Evolutionary conservation across 345 rosid genomes (phyloP), one percentile per base, ranked within the genome.

Genomic region (Aquilaria yunnanensis): DNA sequence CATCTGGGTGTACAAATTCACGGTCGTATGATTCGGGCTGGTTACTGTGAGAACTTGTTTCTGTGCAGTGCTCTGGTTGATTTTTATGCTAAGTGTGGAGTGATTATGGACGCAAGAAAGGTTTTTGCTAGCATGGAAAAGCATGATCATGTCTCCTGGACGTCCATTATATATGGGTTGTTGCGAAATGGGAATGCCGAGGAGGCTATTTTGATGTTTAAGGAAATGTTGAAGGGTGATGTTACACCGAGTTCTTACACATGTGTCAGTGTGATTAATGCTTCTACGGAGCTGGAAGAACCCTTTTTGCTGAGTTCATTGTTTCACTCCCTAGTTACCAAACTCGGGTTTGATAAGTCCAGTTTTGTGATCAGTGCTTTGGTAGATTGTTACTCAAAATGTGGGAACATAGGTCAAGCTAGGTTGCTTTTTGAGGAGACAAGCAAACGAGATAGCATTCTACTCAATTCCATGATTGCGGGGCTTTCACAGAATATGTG

Each of bases 91-190:
- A 65, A 69, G 56, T 69, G 71, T 59, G 63, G 60, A 51, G 63
- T 60, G 8, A 32, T 57, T 14, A 2, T 14, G 59, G 61, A 57
- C 47, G 68, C 68, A 11, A 62, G 63, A 60, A 61, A 37, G 32
- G 56, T 66, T 1, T 74, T 70, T 54, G 62, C 58, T 54, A 60
- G 68, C n/a, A 66, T 74, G 62, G 7, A 30, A 54, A 58, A 7
- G 37, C 74, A 62, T 47, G 78, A 74, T 49, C 61, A 61, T 56
- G 74, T 74, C 2, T 65, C 65, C 5, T 69, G 74, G 78, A 74
- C 70, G 48, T 61, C 71, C 0, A 64, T 74, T 32, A 65, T 69
- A 14, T 23, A 65, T n/a, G 78, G 74, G 9, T 69, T 69, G 32
- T 61, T 68, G 3, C 70, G 56, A 29, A 74, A 74, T 47, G 64